Base-by-base conservation (phyloP, 257 asterid genomes). In the Solanum chilense region DNA sequence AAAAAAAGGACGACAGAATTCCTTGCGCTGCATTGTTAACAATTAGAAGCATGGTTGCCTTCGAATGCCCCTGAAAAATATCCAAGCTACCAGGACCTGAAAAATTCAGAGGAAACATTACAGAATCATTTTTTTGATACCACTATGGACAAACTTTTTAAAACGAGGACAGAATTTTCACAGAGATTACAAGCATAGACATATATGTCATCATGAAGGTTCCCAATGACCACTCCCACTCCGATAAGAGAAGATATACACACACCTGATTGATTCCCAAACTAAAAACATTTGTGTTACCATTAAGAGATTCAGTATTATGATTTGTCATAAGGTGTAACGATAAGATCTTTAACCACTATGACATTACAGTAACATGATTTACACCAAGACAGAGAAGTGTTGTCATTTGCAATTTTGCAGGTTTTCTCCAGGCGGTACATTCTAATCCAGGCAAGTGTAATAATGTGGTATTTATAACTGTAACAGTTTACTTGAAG, bases 21-120 rank as follows among this genome's bases (percentile, higher is more conserved):
- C 99, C 99, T 92, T 97, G 99, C 27, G 99, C 99, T 7, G 99
- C 99, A 73, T 97, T 97, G 91, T 97, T 97, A 88, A 99, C 93
- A 88, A 97, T 96, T 84, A 97, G 93, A 86, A 97, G 95, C 93
- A 97, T 93, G 68, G 99, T 96, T 64, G 99, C 99, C 91, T 90
- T 93, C 77, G 99, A 97, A 91, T 94, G 99, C 60, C 99, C 99
- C 90, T 92, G 95, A 74, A 97, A 90, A 87, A 97, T 94, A 91
- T 97, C 93, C 87, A 97, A 92, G 90, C 96, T 95, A 91, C 88
- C 90, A 39, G 99, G 99, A 86, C 99, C 99, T 97, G 92, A 81
- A 92, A 69, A 92, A 88, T 88, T 91, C 68, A 83, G 42, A 85
- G 33, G 78, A 25, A 41, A 42, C 80, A 33, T 86, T 62, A 60